These are phyloP conservation scores for Trypanosoma melophagium DNA, from an alignment of 208 protist genomes.

Conservation along the genomic window DNA sequence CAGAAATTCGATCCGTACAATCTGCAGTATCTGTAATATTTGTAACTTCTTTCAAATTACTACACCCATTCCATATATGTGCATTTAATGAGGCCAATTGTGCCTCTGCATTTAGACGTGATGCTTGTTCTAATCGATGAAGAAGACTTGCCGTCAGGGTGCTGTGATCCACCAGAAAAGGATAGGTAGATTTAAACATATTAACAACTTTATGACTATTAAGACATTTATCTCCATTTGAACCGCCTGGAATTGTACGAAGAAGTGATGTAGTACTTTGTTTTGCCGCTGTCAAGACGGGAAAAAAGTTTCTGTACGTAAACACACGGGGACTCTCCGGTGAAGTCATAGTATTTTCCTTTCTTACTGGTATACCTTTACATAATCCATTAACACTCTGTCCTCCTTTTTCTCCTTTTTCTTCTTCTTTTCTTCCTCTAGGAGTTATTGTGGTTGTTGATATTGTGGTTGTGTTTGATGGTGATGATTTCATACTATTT, in stretches of 20 bases:
- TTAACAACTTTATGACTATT: conserved; percentile 49
- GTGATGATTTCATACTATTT: no score
- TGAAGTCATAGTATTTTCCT: background rate
- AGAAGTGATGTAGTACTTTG: background rate
- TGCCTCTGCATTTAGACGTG: conserved; percentile 49
- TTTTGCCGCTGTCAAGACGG: conserved; percentile 18
- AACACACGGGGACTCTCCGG: conserved; percentile 11
- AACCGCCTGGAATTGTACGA: background rate
- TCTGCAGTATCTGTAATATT: background rate
- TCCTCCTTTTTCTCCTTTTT: no score
- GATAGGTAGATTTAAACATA: conserved; percentile 71
- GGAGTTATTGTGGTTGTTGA: no score
- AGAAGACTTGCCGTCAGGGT: conserved; percentile 61
- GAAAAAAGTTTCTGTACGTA: conserved; percentile 29
- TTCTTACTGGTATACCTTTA: background rate
- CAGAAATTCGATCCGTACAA: no score
- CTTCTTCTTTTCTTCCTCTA: no score
- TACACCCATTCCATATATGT: conserved; percentile 38
- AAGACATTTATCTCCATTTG: background rate
- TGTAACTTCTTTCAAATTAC: conserved; percentile 2
- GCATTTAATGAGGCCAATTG: conserved; percentile 55
- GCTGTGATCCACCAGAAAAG: conserved; percentile 72
- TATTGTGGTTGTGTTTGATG: no score
- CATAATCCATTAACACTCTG: no score
- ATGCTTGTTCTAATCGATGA: conserved; percentile 66